Evolutionary conservation across 2,329 filamentous ascomycete genomes (phyloP), one percentile per base, ranked within the genome.

Genomic region (Zelopaecilomyces penicillatus): DNA sequence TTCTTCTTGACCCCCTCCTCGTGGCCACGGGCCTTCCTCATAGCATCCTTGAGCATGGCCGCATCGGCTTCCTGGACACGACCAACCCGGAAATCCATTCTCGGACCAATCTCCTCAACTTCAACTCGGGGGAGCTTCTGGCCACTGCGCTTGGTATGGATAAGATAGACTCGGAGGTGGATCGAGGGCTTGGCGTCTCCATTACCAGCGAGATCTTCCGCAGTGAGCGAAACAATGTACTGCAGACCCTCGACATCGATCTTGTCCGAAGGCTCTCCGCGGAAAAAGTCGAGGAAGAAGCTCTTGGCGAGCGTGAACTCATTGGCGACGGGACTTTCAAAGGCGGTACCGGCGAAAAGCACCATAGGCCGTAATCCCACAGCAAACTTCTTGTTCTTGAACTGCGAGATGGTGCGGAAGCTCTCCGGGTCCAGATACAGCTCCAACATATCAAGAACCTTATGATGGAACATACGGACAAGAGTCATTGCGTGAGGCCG

Each of bases 191-290:
- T 79, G 30, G 61, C 63, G 37, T 71, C 70, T 26, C 64, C 59
- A 43, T 62, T 59, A 50, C 65, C 65, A 26, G 59, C 56, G 8
- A 61, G 67, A 58, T 91, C 86, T 54, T 85, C 82, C 4, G 87
- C 89, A 29, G 78, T 82, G 54, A 96, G 78, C 58, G 83, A 84
- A 49, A 98, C 77, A 54, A 95, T 76, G 69, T 95, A 95, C 67
- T 95, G 90, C 59, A 98, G 69, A 19, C 93, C 93, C 67, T 95
- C 89, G 43, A 97, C 91, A 67, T 98, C 93, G 46, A 98, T 83
- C 69, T 87, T 87, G 60, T 83, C 76, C 10, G 82, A 75, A 5
- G 83, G 75, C 37, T 74, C 69, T 38, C 89, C 90, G 63, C 84
- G 84, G 75, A 98, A 97, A 60, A 97, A 82, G 67, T 98, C 93